Evolutionary conservation across 768 basidiomycete species (phyloP).

Genomic region (Boletus tylopilopsis): DNA sequence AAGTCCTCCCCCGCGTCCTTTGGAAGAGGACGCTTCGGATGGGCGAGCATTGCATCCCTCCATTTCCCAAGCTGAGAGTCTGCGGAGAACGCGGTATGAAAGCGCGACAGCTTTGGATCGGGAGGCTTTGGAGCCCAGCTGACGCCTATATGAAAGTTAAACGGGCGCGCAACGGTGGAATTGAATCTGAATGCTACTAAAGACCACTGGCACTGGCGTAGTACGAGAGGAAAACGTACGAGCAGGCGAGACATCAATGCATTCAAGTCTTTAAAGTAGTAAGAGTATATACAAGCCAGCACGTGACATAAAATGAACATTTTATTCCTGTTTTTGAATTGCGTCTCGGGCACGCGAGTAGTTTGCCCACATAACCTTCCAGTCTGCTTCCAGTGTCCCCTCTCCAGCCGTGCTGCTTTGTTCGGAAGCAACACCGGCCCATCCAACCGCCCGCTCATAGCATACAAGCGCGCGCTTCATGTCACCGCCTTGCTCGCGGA

Average conservation of each 20-base stretch:
- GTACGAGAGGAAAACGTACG: conserved; percentile 1
- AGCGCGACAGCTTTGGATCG: conserved; percentile 33
- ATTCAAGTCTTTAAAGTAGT: too few relatives aligned
- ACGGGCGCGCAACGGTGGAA: conserved; percentile 44
- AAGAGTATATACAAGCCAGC: too few relatives aligned
- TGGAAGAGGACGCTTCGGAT: conserved; percentile 38
- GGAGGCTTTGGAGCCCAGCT: conserved; percentile 77
- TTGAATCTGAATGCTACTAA: conserved; percentile 12
- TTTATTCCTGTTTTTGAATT: neutral
- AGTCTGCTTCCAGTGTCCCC: conserved; percentile 55
- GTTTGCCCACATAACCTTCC: conserved; percentile 58
- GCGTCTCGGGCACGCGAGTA: conserved; percentile 47
- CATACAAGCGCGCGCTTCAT: conserved; percentile 48
- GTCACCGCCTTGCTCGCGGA: conserved; percentile 45
- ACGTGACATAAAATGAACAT: conserved; percentile 16
- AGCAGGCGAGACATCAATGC: conserved; percentile 13
- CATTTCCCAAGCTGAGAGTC: conserved; percentile 61
- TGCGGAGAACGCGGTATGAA: conserved; percentile 49
- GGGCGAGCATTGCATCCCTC: conserved; percentile 60
- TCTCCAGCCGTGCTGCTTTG: conserved; percentile 42
- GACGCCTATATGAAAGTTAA: conserved; percentile 70
- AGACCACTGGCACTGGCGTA: neutral
- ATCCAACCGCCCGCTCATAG: conserved; percentile 65
- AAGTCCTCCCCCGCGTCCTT: conserved; percentile 55
- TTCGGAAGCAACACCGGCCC: conserved; percentile 51